These are phyloP conservation scores for Gigaspora rosea DNA, from an alignment of 192 early-diverging fungal genomes.

Conservation along the genomic window DNA sequence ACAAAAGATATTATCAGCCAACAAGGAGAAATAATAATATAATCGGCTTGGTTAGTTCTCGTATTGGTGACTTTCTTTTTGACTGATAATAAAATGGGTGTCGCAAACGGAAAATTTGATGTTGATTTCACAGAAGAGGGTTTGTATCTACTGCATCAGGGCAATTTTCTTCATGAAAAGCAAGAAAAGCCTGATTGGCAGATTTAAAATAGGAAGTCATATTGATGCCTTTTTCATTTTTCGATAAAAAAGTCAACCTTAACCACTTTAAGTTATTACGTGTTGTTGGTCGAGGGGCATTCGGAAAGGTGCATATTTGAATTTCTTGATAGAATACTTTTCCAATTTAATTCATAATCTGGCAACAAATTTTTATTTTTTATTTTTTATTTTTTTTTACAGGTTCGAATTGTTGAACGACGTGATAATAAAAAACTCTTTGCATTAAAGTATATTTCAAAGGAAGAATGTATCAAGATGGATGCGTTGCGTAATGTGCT, in stretches of 20 bases:
- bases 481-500: constrained; percentile 82
- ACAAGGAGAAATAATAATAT: too few relatives aligned
- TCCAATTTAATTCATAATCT: neutral
- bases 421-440: constrained; percentile 66
- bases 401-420: constrained; percentile 85
- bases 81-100: constrained; percentile 11
- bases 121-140: constrained; percentile 65
- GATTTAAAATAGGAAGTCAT: neutral
- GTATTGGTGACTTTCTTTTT: too few relatives aligned
- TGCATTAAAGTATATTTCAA: constrained; percentile 89
- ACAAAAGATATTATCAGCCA: too few relatives aligned
- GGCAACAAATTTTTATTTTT: too few relatives aligned
- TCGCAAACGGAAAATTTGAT: constrained; percentile 36
- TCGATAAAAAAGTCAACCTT: constrained; percentile 60
- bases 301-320: constrained; percentile 76
- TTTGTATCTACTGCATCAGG: constrained; percentile 13
- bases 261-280: constrained; percentile 77
- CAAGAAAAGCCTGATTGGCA: neutral
- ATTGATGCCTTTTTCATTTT: neutral
- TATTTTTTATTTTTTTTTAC: neutral
- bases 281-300: constrained; percentile 83
- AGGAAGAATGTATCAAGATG: constrained; percentile 82
- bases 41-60: too few relatives aligned
- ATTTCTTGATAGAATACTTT: neutral
- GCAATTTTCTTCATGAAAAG: neutral